phyloP scores from a whole-genome alignment of 2,329 filamentous ascomycete genomes.

The Fusarium sublunatum region DNA sequence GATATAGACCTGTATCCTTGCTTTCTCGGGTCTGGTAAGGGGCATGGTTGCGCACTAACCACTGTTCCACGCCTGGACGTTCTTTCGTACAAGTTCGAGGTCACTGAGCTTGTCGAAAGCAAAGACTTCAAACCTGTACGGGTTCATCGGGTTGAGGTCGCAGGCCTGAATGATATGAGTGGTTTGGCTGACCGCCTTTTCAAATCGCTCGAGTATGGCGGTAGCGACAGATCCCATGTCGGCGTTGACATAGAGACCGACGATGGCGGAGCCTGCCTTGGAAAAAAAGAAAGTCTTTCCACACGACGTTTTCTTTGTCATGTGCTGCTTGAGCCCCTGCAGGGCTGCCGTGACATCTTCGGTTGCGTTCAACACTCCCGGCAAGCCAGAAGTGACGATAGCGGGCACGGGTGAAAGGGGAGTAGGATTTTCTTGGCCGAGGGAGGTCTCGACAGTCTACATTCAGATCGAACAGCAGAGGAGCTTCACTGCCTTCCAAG shows the following conservation, averaged over 20 bases:
- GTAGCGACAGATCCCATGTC: background rate
- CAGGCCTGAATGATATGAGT: background rate
- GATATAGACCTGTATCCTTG: background rate
- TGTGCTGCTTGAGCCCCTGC: background rate
- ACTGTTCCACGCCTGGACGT: background rate
- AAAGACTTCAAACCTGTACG: background rate
- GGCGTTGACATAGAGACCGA: background rate
- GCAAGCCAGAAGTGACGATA: background rate
- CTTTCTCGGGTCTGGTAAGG: background rate
- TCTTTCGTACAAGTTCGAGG: background rate
- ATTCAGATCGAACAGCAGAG: constrained; percentile 4
- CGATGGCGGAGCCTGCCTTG: background rate
- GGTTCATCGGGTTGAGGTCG: background rate
- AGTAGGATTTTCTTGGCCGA: background rate
- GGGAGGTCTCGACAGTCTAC: background rate
- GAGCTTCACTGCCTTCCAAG: background rate
- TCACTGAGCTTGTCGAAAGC: background rate
- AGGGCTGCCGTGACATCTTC: background rate
- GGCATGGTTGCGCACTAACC: constrained; percentile 1
- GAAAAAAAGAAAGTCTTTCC: background rate
- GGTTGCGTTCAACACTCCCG: background rate
- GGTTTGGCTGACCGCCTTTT: background rate
- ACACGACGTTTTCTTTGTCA: background rate
- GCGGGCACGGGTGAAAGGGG: background rate
- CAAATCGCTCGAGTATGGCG: background rate